Percentiles rank a stretch among this genome's conserved stretches.
Conservation (phyloP, 73 alveolate genomes). For the Halteria grandinella region DNA sequence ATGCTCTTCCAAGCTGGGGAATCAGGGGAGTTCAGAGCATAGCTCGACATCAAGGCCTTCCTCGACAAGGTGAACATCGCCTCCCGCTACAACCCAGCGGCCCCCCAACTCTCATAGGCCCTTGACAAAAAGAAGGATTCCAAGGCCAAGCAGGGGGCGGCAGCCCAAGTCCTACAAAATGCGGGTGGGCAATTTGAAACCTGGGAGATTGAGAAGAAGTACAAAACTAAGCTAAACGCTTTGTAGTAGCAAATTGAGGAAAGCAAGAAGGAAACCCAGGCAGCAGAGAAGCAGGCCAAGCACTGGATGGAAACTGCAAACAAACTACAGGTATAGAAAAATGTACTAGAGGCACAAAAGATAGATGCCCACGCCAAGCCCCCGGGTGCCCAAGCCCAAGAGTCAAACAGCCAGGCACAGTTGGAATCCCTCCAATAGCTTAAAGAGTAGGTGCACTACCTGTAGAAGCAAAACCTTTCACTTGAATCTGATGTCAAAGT, state of each 20-base stretch:
- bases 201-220: slow-evolving; percentile 52
- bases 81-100: not conserved
- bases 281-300: slow-evolving; percentile 35
- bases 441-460: slow-evolving; percentile 41
- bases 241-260: slow-evolving; percentile 40
- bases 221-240: slow-evolving; percentile 43
- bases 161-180: too few species aligned
- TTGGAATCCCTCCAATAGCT: slow-evolving; percentile 6
- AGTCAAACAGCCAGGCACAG: not conserved
- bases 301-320: slow-evolving; percentile 45
- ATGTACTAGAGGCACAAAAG: slow-evolving; percentile 7
- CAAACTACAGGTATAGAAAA: slow-evolving; percentile 34
- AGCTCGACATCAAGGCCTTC: slow-evolving; percentile 30
- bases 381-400: slow-evolving; percentile 34
- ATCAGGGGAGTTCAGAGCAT: slow-evolving; percentile 8
- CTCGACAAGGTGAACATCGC: slow-evolving; percentile 18
- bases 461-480: slow-evolving; percentile 39
- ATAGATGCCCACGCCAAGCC: slow-evolving; percentile 45
- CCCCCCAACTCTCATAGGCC: not conserved
- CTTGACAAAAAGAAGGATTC: not conserved
- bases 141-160: not conserved
- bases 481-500: slow-evolving; percentile 20
- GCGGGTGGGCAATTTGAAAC: too few species aligned
- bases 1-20: slow-evolving; percentile 18
- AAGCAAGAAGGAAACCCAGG: slow-evolving; percentile 36